Base-by-base conservation (phyloP, 495 filamentous ascomycete genomes). In the Cenococcum geophilum region DNA sequence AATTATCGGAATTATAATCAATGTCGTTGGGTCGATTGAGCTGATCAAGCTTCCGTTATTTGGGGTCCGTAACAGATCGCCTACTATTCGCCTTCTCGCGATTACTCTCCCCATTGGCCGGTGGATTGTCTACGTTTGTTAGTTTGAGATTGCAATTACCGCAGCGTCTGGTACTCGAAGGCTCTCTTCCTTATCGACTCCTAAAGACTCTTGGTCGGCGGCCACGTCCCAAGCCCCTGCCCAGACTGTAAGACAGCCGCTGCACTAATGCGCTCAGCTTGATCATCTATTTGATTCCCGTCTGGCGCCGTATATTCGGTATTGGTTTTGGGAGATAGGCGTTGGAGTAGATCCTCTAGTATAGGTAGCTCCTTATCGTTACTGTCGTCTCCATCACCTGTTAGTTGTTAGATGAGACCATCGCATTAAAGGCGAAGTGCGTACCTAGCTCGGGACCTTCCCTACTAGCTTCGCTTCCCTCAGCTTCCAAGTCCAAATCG, bases 341-440 rank as follows among this genome's bases (percentile, higher is more conserved):
- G 42, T 47, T 9, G 42, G 42, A 47, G 42, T 47, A 47, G 42
- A 3, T 47, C 42, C 42, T 47, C 42, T 9, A 47, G 42, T 9
- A 9, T 47, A 47, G 42, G 42, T 47, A 47, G 42, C 42, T 47
- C 42, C 2, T 47, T 21, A 47, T 47, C 42, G 42, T 9, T 47
- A 47, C 42, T 47, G 42, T 47, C 42, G 42, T 47, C 42, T 47
- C 42, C 42, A 47, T 47, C 20, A 47, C 42, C 42, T 47, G 42
- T 47, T 47, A 9, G 42, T 47, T 9, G 42, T 47, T 47, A 47
- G 42, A 47, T 9, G 42, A 47, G 42, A 47, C 42, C 42, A 47
- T 47, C 42, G 42, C 42, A 47, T 47, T 47, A 47, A 47, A 47
- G 42, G 42, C 42, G 42, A 47, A 47, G 42, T 47, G 42, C 42